phyloP scores from a whole-genome alignment of 2,329 filamentous ascomycete genomes.

The Zasmidium angulare region DNA sequence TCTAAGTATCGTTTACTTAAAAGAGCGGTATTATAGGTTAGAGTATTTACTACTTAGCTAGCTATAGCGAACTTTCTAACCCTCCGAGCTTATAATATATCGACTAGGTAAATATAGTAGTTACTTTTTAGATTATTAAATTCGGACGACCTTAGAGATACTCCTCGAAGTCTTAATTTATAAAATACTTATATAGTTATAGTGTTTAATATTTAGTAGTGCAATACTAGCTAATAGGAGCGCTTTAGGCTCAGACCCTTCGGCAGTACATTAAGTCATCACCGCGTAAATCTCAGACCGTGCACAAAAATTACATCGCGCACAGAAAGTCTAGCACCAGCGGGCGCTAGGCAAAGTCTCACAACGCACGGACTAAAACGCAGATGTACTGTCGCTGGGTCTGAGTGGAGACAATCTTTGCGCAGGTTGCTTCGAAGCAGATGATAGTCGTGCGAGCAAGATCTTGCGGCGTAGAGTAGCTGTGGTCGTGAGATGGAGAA shows the following conservation, averaged over 20 bases:
- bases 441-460: no score
- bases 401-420: no score
- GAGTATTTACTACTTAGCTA: neutral
- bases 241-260: neutral
- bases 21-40: neutral
- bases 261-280: neutral
- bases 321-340: no score
- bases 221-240: neutral
- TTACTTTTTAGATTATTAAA: neutral
- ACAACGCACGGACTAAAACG: no score
- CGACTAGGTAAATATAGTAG: neutral
- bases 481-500: no score
- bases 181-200: neutral
- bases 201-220: neutral
- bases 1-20: neutral
- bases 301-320: no score
- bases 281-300: neutral
- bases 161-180: neutral
- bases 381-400: no score
- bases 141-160: neutral
- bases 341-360: no score
- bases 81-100: neutral
- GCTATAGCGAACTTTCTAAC: neutral
- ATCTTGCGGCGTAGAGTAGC: no score
- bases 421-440: no score